Base-by-base conservation (phyloP, 257 asterid species). In the Salvia miltiorrhiza region DNA sequence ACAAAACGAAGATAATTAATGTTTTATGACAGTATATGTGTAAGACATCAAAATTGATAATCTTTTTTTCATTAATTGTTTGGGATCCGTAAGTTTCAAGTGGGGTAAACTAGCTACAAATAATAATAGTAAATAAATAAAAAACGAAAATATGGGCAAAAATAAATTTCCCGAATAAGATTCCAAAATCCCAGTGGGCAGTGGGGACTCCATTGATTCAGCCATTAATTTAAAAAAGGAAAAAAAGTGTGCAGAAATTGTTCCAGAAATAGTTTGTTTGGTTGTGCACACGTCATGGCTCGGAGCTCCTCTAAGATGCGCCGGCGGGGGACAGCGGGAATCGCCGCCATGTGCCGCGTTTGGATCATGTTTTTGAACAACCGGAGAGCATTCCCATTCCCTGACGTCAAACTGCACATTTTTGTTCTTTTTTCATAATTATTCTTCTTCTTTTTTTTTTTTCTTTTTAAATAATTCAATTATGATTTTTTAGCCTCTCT, bases 301-400 rank as follows among this genome's bases (percentile, higher is more conserved):
- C 12, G 4, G 62, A 35, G 39, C 35, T 14, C 58, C 69, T 39
- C 77, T 59, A 71, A 65, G 45, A 65, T 65, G 80, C 70, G 77
- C 77, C 77, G 80, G 69, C 57, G 72, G 78, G 78, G 75, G 77
- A 72, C 81, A 77, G 73, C 65, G 33, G 73, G 78, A 73, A 73
- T 62, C 76, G 41, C 70, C 69, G 21, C 52, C 82, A 77, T 77
- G 78, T 77, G 82, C 61, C 14, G 45, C 60, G 54, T 63, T 63
- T 19, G 45, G 76, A 57, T 55, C 61, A 35, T 77, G 69, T 68
- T 55, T 37, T 67, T 23, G 11, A 21, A 55, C 79, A 40, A 63
- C 71, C 76, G 54, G 64, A 50, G 35, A 75, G 43, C 63, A 61
- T 47, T 39, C 63, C 67, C 63, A 61, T 47, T 39, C 63, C 67